phyloP scores from a whole-genome alignment of 352 stramenopile species.

The Phytophthora chlamydospora region DNA sequence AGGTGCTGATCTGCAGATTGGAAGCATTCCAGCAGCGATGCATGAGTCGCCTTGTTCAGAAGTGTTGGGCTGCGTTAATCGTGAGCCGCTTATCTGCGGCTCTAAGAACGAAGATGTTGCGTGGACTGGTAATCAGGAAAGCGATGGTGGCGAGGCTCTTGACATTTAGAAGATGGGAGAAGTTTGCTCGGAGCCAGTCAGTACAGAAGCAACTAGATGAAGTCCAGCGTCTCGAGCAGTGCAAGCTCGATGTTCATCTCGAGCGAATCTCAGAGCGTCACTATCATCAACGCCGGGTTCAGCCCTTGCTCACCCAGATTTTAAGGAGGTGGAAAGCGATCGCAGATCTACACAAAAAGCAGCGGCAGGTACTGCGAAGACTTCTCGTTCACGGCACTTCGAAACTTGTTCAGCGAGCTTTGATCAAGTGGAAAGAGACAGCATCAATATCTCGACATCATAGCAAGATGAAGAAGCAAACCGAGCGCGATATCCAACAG shows the following conservation, averaged over 20 bases:
- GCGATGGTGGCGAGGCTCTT: not conserved
- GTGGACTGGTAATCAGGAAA: constrained; percentile 16
- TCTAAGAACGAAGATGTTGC: constrained; percentile 16
- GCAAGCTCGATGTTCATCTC: constrained; percentile 16
- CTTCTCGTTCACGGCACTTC: constrained; percentile 14
- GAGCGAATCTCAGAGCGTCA: constrained; percentile 26
- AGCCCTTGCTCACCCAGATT: constrained; percentile 18
- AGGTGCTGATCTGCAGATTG: constrained; percentile 46
- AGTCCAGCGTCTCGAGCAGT: constrained; percentile 9
- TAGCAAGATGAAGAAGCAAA: constrained; percentile 11
- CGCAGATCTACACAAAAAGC: constrained; percentile 9
- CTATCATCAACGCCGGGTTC: constrained; percentile 11
- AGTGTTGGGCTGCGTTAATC: constrained; percentile 28
- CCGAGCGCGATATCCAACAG: constrained; percentile 16
- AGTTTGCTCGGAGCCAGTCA: constrained; percentile 2
- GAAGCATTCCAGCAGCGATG: constrained; percentile 55
- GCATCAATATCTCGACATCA: constrained; percentile 12
- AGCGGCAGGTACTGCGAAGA: constrained; percentile 17
- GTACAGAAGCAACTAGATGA: constrained; percentile 5
- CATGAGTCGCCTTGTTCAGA: constrained; percentile 18
- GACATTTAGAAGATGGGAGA: constrained; percentile 32
- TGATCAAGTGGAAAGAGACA: constrained; percentile 26
- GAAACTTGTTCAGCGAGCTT: constrained; percentile 6
- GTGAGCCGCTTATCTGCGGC: not conserved
- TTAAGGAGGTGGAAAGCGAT: constrained; percentile 18